Conservation (phyloP, 164 flowering plant genomes). For the Stephania japonica region DNA sequence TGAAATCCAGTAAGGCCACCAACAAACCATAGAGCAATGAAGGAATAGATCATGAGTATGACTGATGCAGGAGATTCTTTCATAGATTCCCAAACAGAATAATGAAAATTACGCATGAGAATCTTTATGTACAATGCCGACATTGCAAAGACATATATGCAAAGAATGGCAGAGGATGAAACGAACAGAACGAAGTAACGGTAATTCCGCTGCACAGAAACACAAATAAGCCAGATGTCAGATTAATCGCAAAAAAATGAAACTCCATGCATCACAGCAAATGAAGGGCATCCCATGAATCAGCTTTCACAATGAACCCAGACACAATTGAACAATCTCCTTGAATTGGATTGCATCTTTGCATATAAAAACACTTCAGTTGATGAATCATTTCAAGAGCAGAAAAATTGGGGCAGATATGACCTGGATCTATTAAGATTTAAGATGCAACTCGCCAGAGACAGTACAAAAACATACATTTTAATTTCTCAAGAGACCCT, state of each 20-base stretch:
- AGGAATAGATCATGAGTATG: constrained; percentile 75
- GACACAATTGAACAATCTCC: too few relatives aligned
- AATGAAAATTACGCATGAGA: constrained; percentile 60
- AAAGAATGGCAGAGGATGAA: constrained; percentile 79
- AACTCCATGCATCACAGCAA: too few relatives aligned
- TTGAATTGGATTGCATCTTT: too few relatives aligned
- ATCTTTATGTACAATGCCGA: constrained; percentile 83
- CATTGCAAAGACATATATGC: constrained; percentile 83
- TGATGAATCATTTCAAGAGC: too few relatives aligned
- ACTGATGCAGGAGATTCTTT: constrained; percentile 84
- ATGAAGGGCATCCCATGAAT: not conserved
- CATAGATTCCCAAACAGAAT: constrained; percentile 84
- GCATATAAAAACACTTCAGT: too few relatives aligned
- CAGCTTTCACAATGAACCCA: too few relatives aligned
- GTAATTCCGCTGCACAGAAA: constrained; percentile 81
- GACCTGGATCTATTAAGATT: too few relatives aligned
- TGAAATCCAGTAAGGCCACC: constrained; percentile 96
- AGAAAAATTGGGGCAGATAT: too few relatives aligned
- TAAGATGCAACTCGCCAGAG: too few relatives aligned
- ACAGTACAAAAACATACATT: too few relatives aligned
- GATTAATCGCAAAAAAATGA: too few relatives aligned
- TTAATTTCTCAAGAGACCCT: too few relatives aligned
- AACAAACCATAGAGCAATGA: constrained; percentile 86
- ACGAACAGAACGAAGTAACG: constrained; percentile 89
- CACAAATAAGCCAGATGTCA: not conserved